A percentile compares a stretch with the other conserved stretches of the same genome.
Evolutionary conservation across 441 rosid genomes (phyloP).

Genomic region (Gossypium aridum): DNA sequence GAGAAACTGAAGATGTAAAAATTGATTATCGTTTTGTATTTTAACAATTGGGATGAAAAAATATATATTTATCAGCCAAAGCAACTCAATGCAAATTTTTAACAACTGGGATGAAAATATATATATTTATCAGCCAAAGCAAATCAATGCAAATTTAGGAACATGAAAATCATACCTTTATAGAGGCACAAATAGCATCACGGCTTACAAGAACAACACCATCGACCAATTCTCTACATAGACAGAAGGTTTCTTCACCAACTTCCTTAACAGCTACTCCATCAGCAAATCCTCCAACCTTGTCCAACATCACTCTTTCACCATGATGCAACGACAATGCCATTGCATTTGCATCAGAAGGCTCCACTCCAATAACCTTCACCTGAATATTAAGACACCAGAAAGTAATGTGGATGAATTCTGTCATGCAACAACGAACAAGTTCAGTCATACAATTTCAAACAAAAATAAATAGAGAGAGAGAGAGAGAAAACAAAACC

Average conservation of each 20-base stretch:
- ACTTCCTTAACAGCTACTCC: slow-evolving; percentile 98
- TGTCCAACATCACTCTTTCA: slow-evolving; percentile 74
- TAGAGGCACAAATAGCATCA: slow-evolving; percentile 96
- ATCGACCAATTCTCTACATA: slow-evolving; percentile 77
- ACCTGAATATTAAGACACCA: slow-evolving; percentile 39
- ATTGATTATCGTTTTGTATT: not conserved
- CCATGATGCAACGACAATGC: slow-evolving; percentile 91
- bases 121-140: too few species aligned
- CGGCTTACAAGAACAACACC: slow-evolving; percentile 96
- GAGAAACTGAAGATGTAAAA: not conserved
- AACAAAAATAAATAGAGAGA: not conserved
- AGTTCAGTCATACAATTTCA: not conserved
- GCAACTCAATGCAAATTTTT: not conserved
- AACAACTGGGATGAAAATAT: too few species aligned
- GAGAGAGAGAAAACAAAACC: not conserved
- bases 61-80: not conserved
- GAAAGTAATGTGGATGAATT: not conserved
- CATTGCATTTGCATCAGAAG: slow-evolving; percentile 94
- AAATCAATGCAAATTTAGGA: not conserved
- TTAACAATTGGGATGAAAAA: not conserved
- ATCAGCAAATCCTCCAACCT: slow-evolving; percentile 97
- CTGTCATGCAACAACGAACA: not conserved
- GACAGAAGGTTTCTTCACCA: slow-evolving; percentile 83
- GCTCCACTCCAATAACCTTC: slow-evolving; percentile 94
- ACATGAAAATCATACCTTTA: slow-evolving; percentile 45